Base-by-base conservation (phyloP, 345 rosid genomes). In the Populus pruinosa region DNA sequence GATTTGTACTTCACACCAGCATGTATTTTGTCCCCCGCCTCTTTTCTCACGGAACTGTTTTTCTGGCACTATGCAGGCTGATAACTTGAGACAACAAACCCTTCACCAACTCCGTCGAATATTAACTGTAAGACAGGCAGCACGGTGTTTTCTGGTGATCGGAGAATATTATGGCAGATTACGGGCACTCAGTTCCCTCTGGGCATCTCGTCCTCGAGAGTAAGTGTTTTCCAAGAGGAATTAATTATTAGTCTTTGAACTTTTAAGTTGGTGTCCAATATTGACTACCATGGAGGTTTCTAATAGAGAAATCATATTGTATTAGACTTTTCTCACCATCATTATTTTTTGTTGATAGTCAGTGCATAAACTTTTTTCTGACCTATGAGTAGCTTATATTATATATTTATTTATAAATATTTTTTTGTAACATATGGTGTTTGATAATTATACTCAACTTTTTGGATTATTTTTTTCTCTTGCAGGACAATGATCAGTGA, bases 201-300 rank as follows among this genome's bases (percentile, higher is more conserved):
- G 99, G 98, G 84, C 87, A 20, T 91, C 98, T 64, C 97, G 97
- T 70, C 97, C 99, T 16, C 83, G 97, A 85, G 98, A 93, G 99
- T 93, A 87, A 86, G 92, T 31, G 23, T 23, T 59, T n/a, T 4
- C 59, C 7, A 20, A 17, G 59, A 53, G 2, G 2, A 20, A 53
- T 53, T 20, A 53, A 53, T 53, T 18, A 53, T 6, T 20, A 20
- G n/a, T 18, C 59, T 27, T n/a, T 56, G 29, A 56, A n/a, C 29
- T 23, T 56, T 1, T 9, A 59, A 23, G 17, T 13, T 41, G 29
- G 14, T 59, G 64, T 59, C 64, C 29, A 23, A 23, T 8, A 9
- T 23, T 59, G 64, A n/a, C 29, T 59, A 10, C 1, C 23, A 3
- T n/a, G 63, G 27, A 56, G 27, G 29, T n/a, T n/a, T 56, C 27